Base-by-base conservation (phyloP, 78 protist genomes). In the Pelomyxa schiedti region DNA sequence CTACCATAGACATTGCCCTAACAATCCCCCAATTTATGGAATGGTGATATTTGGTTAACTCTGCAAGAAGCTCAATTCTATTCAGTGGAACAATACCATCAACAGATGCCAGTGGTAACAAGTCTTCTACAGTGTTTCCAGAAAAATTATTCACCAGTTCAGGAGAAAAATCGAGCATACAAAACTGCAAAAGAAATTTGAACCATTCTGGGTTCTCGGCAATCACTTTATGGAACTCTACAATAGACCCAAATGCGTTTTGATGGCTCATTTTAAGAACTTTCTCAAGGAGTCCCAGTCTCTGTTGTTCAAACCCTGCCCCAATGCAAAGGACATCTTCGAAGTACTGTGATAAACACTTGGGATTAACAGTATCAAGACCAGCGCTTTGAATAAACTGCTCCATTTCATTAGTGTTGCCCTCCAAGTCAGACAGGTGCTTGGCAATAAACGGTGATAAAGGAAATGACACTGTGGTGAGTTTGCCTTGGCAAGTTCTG, bases 51-150 rank as follows among this genome's bases (percentile, higher is more conserved):
- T 29, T 22, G 22, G 73, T 69, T 47, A 69, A 26, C 73, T 69
- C 22, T 47, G 41, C 36, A 29, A 69, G 66, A 36, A 69, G 22
- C 26, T 69, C 73, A 53, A 69, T 69, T 29, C 26, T 69, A 29
- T 69, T 69, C 73, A 69, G 26, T 69, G 73, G 73, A 29, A 69
- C 36, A 29, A 69, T 69, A 30, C 73, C 73, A 69, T 29, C 73
- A 36, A 69, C 26, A 22, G 30, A 22, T 43, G 26, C 36, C 41
- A 69, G 26, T 43, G 22, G 30, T 26, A 69, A n/a, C 22, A 69
- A 43, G 73, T 69, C 73, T 22, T 69, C 66, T 43, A 29, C 73
- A 69, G 73, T 43, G 26, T 36, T 26, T 28, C 73, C 73, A 69
- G 22, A 26, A 29, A 69, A 69, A 22, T 29, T 69, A 29, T 69